Conservation (phyloP, 2,329 filamentous ascomycete species). For the Epichloe bromicola region DNA sequence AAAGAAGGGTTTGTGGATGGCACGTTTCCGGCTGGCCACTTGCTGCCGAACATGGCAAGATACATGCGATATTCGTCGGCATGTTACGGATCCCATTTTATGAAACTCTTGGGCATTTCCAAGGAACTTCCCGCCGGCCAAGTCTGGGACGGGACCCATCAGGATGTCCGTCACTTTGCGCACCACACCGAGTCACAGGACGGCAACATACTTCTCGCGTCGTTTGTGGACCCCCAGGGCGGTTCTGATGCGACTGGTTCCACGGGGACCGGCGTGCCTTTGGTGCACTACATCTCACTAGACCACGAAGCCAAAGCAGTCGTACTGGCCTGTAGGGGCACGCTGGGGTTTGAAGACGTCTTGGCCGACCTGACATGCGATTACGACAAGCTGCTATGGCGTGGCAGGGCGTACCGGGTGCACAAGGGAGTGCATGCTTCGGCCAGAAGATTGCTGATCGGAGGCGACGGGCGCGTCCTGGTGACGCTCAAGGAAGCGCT, state of each 20-base stretch:
- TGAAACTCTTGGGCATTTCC: slow-evolving; percentile 49
- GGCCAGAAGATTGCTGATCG: slow-evolving; percentile 52
- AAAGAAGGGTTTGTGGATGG: slow-evolving; percentile 42
- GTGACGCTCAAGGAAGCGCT: slow-evolving; percentile 52
- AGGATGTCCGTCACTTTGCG: slow-evolving; percentile 50
- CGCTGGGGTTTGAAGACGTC: slow-evolving; percentile 60
- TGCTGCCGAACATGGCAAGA: slow-evolving; percentile 48
- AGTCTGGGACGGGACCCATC: slow-evolving; percentile 36
- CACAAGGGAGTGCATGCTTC: slow-evolving; percentile 66
- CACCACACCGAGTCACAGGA: slow-evolving; percentile 47
- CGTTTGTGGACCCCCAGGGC: slow-evolving; percentile 56
- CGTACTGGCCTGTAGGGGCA: slow-evolving; percentile 59
- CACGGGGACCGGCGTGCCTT: slow-evolving; percentile 52
- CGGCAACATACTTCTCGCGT: slow-evolving; percentile 51
- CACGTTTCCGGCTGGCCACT: slow-evolving; percentile 45
- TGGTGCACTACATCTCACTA: slow-evolving; percentile 61
- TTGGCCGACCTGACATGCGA: slow-evolving; percentile 64
- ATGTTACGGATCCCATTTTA: slow-evolving; percentile 50
- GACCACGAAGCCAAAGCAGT: slow-evolving; percentile 61
- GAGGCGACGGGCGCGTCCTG: slow-evolving; percentile 53
- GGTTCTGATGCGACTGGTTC: slow-evolving; percentile 52
- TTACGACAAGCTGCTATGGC: slow-evolving; percentile 53
- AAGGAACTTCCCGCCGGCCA: slow-evolving; percentile 32
- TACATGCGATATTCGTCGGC: slow-evolving; percentile 57
- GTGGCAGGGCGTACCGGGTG: slow-evolving; percentile 52